phyloP scores from a whole-genome alignment of 257 asterid genomes.

The Primulina tabacum region DNA sequence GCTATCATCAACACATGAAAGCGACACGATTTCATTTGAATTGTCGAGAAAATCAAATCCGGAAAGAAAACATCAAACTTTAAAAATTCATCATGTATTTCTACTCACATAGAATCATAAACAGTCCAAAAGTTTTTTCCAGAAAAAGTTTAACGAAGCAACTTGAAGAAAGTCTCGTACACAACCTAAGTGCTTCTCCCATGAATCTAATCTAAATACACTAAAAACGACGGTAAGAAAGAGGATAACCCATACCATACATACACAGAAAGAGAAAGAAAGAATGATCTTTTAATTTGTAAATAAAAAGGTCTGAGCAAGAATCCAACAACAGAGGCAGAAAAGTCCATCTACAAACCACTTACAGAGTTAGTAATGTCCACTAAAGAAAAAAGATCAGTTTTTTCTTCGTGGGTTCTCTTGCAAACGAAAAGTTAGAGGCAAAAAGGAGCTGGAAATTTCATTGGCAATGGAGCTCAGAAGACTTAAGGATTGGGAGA shows the following conservation, averaged over 20 bases:
- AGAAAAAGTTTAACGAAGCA: not conserved
- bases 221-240: not conserved
- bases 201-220: not conserved
- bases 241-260: not conserved
- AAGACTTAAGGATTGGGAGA: not conserved
- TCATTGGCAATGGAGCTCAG: not conserved
- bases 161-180: not conserved
- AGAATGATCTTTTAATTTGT: not conserved
- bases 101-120: not conserved
- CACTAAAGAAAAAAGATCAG: not conserved
- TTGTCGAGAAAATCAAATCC: not conserved
- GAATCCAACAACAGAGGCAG: too few relatives aligned
- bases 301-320: not conserved
- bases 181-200: not conserved
- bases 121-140: not conserved
- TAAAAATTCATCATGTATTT: too few relatives aligned
- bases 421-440: not conserved
- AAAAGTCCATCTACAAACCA: not conserved
- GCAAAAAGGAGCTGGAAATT: too few relatives aligned
- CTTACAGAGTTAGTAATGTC: not conserved
- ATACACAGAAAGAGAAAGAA: not conserved
- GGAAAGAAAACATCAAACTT: not conserved
- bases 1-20: not conserved
- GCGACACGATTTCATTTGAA: not conserved
- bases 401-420: not conserved